Percentiles rank a stretch among this genome's conserved stretches.
These are phyloP conservation scores for Discostella stelligeroides DNA, from an alignment of 108 stramenopile species.

Conservation along the genomic window DNA sequence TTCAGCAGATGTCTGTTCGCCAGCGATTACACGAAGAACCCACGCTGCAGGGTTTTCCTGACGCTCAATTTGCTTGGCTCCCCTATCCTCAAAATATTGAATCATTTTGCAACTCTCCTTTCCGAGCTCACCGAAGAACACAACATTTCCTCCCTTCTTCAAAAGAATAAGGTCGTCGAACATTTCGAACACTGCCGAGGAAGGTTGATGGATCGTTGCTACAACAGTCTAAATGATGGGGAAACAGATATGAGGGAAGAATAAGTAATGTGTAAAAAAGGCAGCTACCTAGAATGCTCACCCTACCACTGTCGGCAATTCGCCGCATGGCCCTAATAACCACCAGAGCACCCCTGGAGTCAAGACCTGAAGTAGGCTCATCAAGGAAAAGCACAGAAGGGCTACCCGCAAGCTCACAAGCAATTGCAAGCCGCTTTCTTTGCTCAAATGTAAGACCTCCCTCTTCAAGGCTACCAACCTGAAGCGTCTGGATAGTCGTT, in stretches of 20 bases:
- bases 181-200: constrained; percentile 74
- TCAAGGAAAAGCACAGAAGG: constrained; percentile 74
- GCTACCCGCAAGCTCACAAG: constrained; percentile 56
- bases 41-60: constrained; percentile 82
- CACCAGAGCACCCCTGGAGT: constrained; percentile 62
- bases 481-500: constrained; percentile 50
- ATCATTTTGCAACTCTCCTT: constrained; percentile 51
- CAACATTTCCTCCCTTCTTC: constrained; percentile 60
- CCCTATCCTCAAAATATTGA: constrained; percentile 63
- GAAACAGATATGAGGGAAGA: background rate
- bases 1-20: constrained; percentile 29
- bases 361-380: constrained; percentile 67
- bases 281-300: background rate
- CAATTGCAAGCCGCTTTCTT: constrained; percentile 58
- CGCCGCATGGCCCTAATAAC: constrained; percentile 62
- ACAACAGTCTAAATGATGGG: constrained; percentile 21
- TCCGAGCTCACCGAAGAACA: constrained; percentile 73
- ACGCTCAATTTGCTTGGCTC: constrained; percentile 58
- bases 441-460: constrained; percentile 56
- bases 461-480: constrained; percentile 73
- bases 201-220: constrained; percentile 75
- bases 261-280: background rate
- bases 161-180: constrained; percentile 60
- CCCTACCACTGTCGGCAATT: constrained; percentile 62
- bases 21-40: constrained; percentile 58